These are phyloP conservation scores for Crithidia brevicula DNA, from an alignment of 208 protist species.

Conservation along the genomic window DNA sequence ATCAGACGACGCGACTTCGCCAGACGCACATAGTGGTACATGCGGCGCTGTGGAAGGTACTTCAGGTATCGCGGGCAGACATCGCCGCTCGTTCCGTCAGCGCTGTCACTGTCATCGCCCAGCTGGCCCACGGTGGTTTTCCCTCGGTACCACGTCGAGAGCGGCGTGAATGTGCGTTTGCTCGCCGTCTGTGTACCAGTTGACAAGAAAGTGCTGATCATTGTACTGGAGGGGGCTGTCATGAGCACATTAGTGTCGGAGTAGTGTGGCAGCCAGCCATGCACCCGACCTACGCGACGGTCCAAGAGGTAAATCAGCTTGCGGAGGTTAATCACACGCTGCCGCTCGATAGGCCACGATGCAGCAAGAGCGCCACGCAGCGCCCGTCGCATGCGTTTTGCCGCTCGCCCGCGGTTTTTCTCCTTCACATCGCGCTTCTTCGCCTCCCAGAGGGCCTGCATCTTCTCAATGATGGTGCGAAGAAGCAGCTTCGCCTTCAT, in stretches of 20 bases:
- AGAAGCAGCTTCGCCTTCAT: slow-evolving; percentile 78
- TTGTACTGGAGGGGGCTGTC: background rate
- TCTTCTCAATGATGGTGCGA: slow-evolving; percentile 68
- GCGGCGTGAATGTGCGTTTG: background rate
- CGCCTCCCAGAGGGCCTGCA: slow-evolving; percentile 69
- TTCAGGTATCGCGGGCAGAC: slow-evolving; percentile 34
- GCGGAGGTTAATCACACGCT: slow-evolving; percentile 69
- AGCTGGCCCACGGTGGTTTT: background rate
- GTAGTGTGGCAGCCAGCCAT: slow-evolving; percentile 81
- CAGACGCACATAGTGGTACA: slow-evolving; percentile 71
- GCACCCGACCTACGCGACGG: slow-evolving; percentile 56
- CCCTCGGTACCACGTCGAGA: slow-evolving; percentile 23
- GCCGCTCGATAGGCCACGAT: slow-evolving; percentile 70
- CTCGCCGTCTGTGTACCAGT: background rate
- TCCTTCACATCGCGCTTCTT: slow-evolving; percentile 53
- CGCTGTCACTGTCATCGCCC: slow-evolving; percentile 3
- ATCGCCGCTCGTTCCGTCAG: slow-evolving; percentile 1
- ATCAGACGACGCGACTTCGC: slow-evolving; percentile 61
- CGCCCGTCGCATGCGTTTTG: slow-evolving; percentile 36
- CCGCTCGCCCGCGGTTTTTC: slow-evolving; percentile 44
- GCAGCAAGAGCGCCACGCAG: slow-evolving; percentile 32
- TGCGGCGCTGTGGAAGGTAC: slow-evolving; percentile 37
- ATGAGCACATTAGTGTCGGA: slow-evolving; percentile 63
- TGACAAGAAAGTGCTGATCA: background rate
- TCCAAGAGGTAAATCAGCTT: slow-evolving; percentile 83